phyloP scores from a whole-genome alignment of 352 stramenopile species.

The Phytophthora pisi region DNA sequence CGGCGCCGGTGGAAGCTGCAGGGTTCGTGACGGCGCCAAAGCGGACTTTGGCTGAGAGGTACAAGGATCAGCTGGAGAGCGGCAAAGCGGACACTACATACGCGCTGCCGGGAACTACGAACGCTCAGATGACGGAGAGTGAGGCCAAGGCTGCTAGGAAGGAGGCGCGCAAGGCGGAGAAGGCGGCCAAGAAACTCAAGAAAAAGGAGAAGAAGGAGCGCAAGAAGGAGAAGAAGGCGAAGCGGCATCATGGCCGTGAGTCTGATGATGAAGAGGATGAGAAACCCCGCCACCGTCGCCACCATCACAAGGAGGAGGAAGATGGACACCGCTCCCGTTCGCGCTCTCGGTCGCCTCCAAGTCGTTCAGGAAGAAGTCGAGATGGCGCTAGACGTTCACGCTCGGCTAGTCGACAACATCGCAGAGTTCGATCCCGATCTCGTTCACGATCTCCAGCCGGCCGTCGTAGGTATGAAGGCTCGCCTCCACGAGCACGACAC shows the following conservation, averaged over 20 bases:
- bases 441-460: conserved; percentile 26
- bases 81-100: conserved; percentile 67
- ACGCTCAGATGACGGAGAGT: conserved; percentile 33
- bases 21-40: conserved; percentile 58
- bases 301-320: conserved; percentile 13
- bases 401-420: conserved; percentile 15
- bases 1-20: conserved; percentile 54
- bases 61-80: conserved; percentile 64
- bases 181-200: conserved; percentile 64
- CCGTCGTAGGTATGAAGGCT: conserved; percentile 18
- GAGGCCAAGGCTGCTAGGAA: conserved; percentile 65
- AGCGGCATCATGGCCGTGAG: conserved; percentile 18
- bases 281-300: conserved; percentile 7
- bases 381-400: conserved; percentile 15
- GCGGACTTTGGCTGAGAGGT: conserved; percentile 74
- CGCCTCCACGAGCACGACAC: conserved; percentile 4
- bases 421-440: conserved; percentile 22
- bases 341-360: conserved; percentile 21
- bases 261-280: conserved; percentile 16
- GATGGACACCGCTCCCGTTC: conserved; percentile 13
- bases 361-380: conserved; percentile 6
- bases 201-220: conserved; percentile 74
- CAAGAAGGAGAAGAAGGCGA: conserved; percentile 47
- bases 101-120: conserved; percentile 54
- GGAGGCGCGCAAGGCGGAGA: conserved; percentile 60